A percentile compares a stretch with the other conserved stretches of the same genome.
Conservation (phyloP, 768 basidiomycete genomes). For the Dendrothele bispora region DNA sequence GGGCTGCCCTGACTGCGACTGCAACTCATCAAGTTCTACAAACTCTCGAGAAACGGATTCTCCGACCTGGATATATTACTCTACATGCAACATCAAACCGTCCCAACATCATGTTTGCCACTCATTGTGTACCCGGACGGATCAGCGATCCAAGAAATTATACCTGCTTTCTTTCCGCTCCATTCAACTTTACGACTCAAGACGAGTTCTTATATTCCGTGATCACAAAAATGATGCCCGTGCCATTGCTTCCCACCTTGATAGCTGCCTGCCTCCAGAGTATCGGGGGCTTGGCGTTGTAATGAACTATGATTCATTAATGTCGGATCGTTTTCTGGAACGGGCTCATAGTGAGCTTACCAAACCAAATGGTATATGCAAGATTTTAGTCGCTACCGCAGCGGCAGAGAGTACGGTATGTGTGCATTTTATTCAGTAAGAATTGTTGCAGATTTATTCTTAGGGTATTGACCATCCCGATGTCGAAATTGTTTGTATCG, state of each 20-base stretch:
- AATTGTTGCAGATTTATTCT: neutral
- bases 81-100: constrained; percentile 2
- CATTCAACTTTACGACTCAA: neutral
- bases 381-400: constrained; percentile 15
- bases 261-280: neutral
- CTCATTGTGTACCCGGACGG: constrained; percentile 2
- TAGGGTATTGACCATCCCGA: constrained; percentile 8
- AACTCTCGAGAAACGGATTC: neutral
- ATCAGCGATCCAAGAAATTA: constrained; percentile 2
- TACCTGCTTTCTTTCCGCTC: neutral
- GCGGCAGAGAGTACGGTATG: constrained; percentile 11
- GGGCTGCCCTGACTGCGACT: constrained; percentile 8
- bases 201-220: constrained; percentile 4
- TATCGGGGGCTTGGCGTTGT: neutral
- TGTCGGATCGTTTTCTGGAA: constrained; percentile 16
- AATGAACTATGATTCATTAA: constrained; percentile 2
- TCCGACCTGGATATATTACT: neutral
- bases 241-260: neutral
- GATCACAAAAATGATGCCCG: neutral
- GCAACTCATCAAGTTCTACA: neutral
- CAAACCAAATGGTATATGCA: constrained; percentile 8
- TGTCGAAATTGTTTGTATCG: constrained; percentile 3
- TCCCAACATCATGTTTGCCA: constrained; percentile 10
- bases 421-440: neutral
- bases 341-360: constrained; percentile 16